Evolutionary conservation across 2,329 filamentous ascomycete species (phyloP), one percentile per base, ranked within the genome.

Genomic region (Dothistroma septosporum): DNA sequence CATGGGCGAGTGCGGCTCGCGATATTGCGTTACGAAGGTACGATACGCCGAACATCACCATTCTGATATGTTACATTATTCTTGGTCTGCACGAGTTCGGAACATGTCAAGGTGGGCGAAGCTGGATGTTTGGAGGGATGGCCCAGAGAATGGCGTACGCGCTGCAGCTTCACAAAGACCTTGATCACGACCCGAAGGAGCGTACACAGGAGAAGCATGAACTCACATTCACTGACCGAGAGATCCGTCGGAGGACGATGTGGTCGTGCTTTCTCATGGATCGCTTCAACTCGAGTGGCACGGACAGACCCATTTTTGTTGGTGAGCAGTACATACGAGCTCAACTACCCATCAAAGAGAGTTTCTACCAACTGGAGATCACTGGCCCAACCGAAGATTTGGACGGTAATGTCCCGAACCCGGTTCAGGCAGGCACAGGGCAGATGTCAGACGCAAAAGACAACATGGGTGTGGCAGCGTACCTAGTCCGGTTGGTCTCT

Each of bases 211-310:
- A 65, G 10, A 66, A 65, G 52, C 65, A 61, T n/a, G 69, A 68
- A 52, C 70, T 74, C 48, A 96, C 91, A 72, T 94, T 94, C 68
- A 91, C 92, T 16, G 94, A 97, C 74, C 88, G 91, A 31, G 94
- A 99, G 74, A 97, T 97, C 57, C 85, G 94, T 62, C 82, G 94
- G 67, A 85, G 94, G 59, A 94, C 92, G 2, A 97, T 99, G 93
- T 99, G 94, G 94, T 90, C 92, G 12, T 97, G 93, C 73, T 96
- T 96, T 71, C 76, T 97, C 59, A 97, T 97, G 92, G 94, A 99
- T 73, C 87, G 93, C 0, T 97, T 97, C 79, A 97, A 95, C 76
- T 97, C 93, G 0, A 97, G 92, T 1, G 93, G 94, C 1, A 95
- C 91, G 2, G 92, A 97, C 70, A 84, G 93, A 41, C 94, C 94